Base-by-base conservation (phyloP, 2,329 filamentous ascomycete species). In the Penicillium brevicompactum region DNA sequence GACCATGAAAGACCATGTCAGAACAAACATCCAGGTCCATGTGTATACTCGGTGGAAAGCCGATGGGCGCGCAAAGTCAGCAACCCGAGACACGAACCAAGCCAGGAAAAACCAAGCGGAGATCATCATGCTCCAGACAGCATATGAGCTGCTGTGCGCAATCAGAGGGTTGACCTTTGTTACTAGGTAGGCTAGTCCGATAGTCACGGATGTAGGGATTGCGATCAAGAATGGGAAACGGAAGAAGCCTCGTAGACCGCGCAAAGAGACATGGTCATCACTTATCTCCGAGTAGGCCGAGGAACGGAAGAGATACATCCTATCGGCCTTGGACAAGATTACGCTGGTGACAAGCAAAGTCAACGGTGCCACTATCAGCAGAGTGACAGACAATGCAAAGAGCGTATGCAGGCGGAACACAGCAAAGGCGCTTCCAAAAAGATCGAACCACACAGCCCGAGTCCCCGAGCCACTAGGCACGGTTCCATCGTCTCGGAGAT, bases 371-470 rank as follows among this genome's bases (percentile, higher is more conserved):
- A 87, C 87, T 18, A 96, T 87, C 18, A 97, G 84, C 11, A 97
- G 76, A 1, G 90, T 89, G 27, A 97, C 82, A 5, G 91, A 92
- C 76, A 94, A 86, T 3, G 91, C 92, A 74, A 97, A 97, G 54
- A 97, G 82, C 7, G 90, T 92, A 59, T 89, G 85, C 38, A 97
- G 80, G 45, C 84, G 82, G 68, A 97, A 90, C 2, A 96, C 81
- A 14, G 88, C 90, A 71, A 97, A 92, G 1, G 81, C 81, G 52
- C 81, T 83, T 42, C 93, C 94, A 61, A 96, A 93, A 7, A 97
- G 75, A 69, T 97, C 94, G 68, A 97, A 97, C 91, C 92, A 99
- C 13, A 97, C 91, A 30, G 87, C 90, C 56, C 84, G 80, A 14
- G 82, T 86, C 5, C 86, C 86, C 34, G 77, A 80, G 9, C 90